A percentile compares a stretch with the other conserved stretches of the same genome.
phyloP scores from a whole-genome alignment of 495 filamentous ascomycete species.

The Penicillium samsonianum region DNA sequence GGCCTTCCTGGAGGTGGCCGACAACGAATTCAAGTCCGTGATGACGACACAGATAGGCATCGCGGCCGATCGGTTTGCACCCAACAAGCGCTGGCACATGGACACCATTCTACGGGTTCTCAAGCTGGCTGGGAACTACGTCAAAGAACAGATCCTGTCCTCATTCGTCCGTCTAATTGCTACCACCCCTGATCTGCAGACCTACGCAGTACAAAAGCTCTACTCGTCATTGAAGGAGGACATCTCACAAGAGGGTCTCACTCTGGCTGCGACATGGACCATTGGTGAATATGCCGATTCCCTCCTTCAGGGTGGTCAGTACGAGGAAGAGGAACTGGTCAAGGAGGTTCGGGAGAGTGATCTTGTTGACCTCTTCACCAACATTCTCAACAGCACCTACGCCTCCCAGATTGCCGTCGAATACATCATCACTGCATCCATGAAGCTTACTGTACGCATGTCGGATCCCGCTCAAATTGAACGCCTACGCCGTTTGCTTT shows the following conservation, averaged over 20 bases:
- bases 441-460: conserved; percentile 92
- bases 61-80: conserved; percentile 91
- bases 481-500: conserved; percentile 74
- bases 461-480: conserved; percentile 81
- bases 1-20: conserved; percentile 92
- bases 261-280: conserved; percentile 92
- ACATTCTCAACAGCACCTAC: conserved; percentile 91
- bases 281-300: conserved; percentile 97
- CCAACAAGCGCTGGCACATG: conserved; percentile 96
- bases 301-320: conserved; percentile 82
- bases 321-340: conserved; percentile 93
- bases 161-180: conserved; percentile 96
- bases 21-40: conserved; percentile 96
- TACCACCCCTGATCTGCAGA: conserved; percentile 90
- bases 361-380: conserved; percentile 84
- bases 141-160: conserved; percentile 95
- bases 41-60: conserved; percentile 98
- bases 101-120: conserved; percentile 97
- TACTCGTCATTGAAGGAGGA: conserved; percentile 89
- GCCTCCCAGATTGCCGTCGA: conserved; percentile 85
- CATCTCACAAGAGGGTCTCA: conserved; percentile 94
- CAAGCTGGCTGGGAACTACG: conserved; percentile 91
- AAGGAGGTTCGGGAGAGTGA: conserved; percentile 88
- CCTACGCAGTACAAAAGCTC: conserved; percentile 93
- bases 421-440: conserved; percentile 91